A percentile compares a stretch with the other conserved stretches of the same genome.
Evolutionary conservation across 176 grass and related monocot species (phyloP).

Genomic region (Carex littledalei): DNA sequence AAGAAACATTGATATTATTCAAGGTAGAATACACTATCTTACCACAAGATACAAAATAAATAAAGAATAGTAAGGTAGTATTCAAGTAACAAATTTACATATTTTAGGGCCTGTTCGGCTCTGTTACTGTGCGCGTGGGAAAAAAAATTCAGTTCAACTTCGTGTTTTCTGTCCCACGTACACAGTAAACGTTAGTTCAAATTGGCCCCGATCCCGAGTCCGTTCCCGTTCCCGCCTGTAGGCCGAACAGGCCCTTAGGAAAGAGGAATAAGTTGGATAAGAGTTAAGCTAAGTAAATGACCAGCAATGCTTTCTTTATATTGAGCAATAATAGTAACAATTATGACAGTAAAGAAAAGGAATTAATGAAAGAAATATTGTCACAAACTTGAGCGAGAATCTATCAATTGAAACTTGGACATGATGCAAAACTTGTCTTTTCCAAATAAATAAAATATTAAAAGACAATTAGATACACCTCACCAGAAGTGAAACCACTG

Average conservation of each 20-base stretch:
- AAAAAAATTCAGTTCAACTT: no score
- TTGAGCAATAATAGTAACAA: background rate
- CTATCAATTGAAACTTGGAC: background rate
- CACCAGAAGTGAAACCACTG: slow-evolving; percentile 61
- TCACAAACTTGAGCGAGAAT: background rate
- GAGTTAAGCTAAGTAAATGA: background rate
- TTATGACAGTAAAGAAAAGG: background rate
- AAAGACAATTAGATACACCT: slow-evolving; percentile 23
- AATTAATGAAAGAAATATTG: background rate
- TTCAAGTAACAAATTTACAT: background rate
- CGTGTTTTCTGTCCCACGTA: no score
- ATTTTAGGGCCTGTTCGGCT: no score
- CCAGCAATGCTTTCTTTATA: background rate
- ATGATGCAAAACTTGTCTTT: background rate
- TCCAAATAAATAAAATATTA: slow-evolving; percentile 3
- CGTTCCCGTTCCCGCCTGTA: no score
- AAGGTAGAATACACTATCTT: background rate
- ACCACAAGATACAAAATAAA: background rate
- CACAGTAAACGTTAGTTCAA: no score
- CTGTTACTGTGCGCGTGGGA: no score
- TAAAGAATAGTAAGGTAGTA: background rate
- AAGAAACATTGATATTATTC: background rate
- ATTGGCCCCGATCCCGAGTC: no score
- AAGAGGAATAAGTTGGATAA: background rate
- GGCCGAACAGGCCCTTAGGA: no score